Conservation (phyloP, 2,329 filamentous ascomycete species). For the Cucurbitaria berberidis region DNA sequence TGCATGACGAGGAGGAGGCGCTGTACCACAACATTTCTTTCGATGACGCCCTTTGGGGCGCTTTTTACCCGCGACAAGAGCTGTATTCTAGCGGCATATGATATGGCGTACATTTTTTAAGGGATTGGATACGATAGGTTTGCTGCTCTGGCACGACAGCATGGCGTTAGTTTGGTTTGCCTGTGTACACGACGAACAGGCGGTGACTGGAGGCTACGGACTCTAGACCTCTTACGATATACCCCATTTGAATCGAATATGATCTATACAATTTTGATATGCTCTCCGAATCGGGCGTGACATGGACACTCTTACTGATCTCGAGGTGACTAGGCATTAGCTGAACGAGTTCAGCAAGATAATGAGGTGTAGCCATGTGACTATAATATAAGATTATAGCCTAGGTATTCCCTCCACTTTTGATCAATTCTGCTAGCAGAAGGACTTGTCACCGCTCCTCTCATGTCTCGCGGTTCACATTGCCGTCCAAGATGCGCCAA, state of each 20-base stretch:
- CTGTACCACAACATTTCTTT: neutral
- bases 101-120: conserved; percentile 20
- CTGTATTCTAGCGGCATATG: conserved; percentile 29
- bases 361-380: too few relatives aligned
- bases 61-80: conserved; percentile 11
- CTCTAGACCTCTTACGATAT: conserved; percentile 24
- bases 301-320: neutral
- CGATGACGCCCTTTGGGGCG: conserved; percentile 5
- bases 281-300: neutral
- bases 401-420: too few relatives aligned
- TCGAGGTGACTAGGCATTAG: too few relatives aligned
- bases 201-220: conserved; percentile 3
- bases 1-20: conserved; percentile 9
- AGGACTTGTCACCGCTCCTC: conserved; percentile 6
- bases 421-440: too few relatives aligned
- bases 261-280: neutral
- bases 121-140: conserved; percentile 10
- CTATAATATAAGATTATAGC: too few relatives aligned
- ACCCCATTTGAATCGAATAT: conserved; percentile 19
- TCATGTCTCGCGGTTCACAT: neutral
- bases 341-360: too few relatives aligned
- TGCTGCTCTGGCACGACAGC: conserved; percentile 25
- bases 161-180: conserved; percentile 22
- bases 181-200: neutral
- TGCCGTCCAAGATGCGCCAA: conserved; percentile 11